A percentile compares a stretch with the other conserved stretches of the same genome.
Evolutionary conservation across 2,329 filamentous ascomycete genomes (phyloP).

Genomic region (Neonectria ditissima): DNA sequence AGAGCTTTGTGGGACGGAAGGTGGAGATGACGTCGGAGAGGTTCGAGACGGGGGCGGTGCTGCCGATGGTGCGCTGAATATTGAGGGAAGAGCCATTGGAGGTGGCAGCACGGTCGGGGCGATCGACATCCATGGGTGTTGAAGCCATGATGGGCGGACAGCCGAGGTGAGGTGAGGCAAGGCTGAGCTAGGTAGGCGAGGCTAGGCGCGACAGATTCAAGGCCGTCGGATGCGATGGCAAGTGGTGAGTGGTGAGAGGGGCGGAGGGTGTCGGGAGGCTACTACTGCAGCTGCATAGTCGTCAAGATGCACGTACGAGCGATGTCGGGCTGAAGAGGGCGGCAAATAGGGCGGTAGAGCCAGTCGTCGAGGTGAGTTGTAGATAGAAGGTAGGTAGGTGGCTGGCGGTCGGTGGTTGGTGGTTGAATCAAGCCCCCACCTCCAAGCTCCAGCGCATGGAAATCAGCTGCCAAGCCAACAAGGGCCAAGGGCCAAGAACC

Average conservation of each 20-base stretch:
- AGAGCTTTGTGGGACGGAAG: slow-evolving; percentile 86
- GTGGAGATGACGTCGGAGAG: slow-evolving; percentile 81
- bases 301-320: neutral
- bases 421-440: neutral
- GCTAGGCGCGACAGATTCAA: neutral
- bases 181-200: neutral
- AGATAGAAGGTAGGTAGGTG: neutral
- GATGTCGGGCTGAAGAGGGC: neutral
- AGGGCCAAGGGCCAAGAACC: neutral
- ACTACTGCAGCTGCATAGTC: no score
- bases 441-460: neutral
- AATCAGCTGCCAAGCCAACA: neutral
- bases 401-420: neutral
- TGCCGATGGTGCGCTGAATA: slow-evolving; percentile 61
- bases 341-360: neutral
- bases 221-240: neutral
- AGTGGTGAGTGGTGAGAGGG: neutral
- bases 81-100: slow-evolving; percentile 60
- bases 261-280: neutral
- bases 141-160: slow-evolving; percentile 58
- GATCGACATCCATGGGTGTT: slow-evolving; percentile 69
- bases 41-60: slow-evolving; percentile 67
- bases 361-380: neutral
- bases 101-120: slow-evolving; percentile 52
- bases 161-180: slow-evolving; percentile 7